Conservation (phyloP, 768 basidiomycete species). For the Brasilioporus rufonigricans region DNA sequence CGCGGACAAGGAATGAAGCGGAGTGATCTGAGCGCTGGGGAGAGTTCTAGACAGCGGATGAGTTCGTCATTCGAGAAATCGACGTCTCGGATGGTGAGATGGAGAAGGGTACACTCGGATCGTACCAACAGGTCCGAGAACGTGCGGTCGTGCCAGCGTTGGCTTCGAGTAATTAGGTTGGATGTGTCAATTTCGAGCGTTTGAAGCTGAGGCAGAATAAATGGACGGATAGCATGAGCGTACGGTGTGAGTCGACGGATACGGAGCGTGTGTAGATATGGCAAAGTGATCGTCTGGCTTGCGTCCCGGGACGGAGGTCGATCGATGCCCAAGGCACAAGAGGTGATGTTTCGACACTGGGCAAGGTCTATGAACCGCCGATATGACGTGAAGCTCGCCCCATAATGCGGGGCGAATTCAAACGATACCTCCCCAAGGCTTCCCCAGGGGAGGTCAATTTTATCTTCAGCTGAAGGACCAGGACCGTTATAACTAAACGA, state of each 20-base stretch:
- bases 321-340: slow-evolving; percentile 18
- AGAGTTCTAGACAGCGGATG: slow-evolving; percentile 16
- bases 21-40: slow-evolving; percentile 14
- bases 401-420: background rate
- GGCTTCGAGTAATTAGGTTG: background rate
- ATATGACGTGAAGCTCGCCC: slow-evolving; percentile 1
- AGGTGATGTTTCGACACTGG: slow-evolving; percentile 20
- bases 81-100: slow-evolving; percentile 16
- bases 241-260: slow-evolving; percentile 8
- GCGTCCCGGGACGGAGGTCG: background rate
- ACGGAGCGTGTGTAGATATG: slow-evolving; percentile 14
- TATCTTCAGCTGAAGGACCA: background rate
- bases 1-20: slow-evolving; percentile 19
- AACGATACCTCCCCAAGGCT: slow-evolving; percentile 12
- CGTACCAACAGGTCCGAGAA: slow-evolving; percentile 19
- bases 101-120: slow-evolving; percentile 13
- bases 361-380: slow-evolving; percentile 5
- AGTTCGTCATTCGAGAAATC: slow-evolving; percentile 22
- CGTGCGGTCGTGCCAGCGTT: slow-evolving; percentile 10
- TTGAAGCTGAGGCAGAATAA: slow-evolving; percentile 18
- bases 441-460: slow-evolving; percentile 12
- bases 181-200: slow-evolving; percentile 20
- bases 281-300: slow-evolving; percentile 3
- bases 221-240: slow-evolving; percentile 4
- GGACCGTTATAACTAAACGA: slow-evolving; percentile 18